Conservation (phyloP, 2,329 filamentous ascomycete genomes). For the Hansfordia pulvinata region DNA sequence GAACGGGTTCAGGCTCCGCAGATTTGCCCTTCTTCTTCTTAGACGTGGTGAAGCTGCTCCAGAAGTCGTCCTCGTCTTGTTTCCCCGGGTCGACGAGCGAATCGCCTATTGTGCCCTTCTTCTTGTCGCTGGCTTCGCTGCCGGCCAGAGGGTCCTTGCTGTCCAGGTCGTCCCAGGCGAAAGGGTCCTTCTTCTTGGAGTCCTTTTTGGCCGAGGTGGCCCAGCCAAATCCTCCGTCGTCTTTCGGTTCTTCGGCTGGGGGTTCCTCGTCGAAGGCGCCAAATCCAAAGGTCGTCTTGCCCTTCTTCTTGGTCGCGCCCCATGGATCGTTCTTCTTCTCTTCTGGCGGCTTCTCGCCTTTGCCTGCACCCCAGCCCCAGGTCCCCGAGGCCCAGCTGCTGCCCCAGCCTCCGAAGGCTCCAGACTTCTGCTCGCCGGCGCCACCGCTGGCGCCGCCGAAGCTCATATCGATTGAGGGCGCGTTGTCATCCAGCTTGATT, state of each 20-base stretch:
- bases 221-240: conserved; percentile 14
- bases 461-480: conserved; percentile 41
- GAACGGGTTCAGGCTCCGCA: conserved; percentile 14
- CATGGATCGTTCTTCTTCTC: conserved; percentile 32
- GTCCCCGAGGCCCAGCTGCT: conserved; percentile 42
- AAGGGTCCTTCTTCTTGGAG: conserved; percentile 7
- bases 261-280: conserved; percentile 25
- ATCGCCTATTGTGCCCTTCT: conserved; percentile 18
- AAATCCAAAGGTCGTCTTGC: conserved; percentile 30
- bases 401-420: conserved; percentile 43
- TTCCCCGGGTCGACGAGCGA: conserved; percentile 6
- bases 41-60: conserved; percentile 17
- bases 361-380: conserved; percentile 26
- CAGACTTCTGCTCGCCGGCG: conserved; percentile 24
- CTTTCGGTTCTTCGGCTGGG: conserved; percentile 20
- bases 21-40: conserved; percentile 4
- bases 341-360: conserved; percentile 17
- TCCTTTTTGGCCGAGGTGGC: conserved; percentile 6
- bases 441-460: conserved; percentile 29
- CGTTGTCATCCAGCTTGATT: conserved; percentile 49
- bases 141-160: conserved; percentile 10
- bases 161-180: neutral
- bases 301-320: conserved; percentile 38
- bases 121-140: conserved; percentile 32
- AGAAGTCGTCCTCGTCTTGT: conserved; percentile 10